Evolutionary conservation across 2,329 filamentous ascomycete genomes (phyloP).

Genomic region (Fusarium sp.): DNA sequence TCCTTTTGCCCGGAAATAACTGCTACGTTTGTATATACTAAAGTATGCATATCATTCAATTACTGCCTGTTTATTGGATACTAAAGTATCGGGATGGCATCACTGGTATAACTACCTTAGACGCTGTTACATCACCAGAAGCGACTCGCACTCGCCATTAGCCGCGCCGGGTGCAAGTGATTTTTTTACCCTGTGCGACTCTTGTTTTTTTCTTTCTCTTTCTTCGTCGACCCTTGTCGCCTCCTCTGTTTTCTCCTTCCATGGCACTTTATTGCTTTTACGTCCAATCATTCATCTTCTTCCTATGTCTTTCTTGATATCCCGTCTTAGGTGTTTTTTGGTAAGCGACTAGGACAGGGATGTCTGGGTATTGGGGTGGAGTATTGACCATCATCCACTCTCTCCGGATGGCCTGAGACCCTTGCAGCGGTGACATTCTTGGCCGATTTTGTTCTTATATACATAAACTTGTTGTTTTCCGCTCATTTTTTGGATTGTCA

Average conservation of each 20-base stretch:
- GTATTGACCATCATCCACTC: constrained; percentile 17
- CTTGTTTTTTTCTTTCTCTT: background rate
- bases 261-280: background rate
- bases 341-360: constrained; percentile 15
- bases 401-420: constrained; percentile 8
- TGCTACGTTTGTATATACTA: background rate
- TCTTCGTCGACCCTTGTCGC: too few species aligned
- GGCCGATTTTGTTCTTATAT: constrained; percentile 9
- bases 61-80: constrained; percentile 31
- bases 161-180: constrained; percentile 17
- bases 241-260: constrained; percentile 10
- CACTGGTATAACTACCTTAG: constrained; percentile 8
- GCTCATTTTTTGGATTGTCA: background rate
- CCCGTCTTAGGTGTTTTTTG: background rate
- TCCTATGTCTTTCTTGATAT: background rate
- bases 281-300: background rate
- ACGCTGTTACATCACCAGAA: constrained; percentile 9
- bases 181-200: constrained; percentile 5
- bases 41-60: constrained; percentile 22
- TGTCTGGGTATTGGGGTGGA: constrained; percentile 22
- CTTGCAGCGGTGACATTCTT: constrained; percentile 33
- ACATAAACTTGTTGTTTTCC: constrained; percentile 14
- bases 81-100: constrained; percentile 40
- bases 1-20: constrained; percentile 30
- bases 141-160: constrained; percentile 1